Conservation (phyloP, 2,329 filamentous ascomycete species). For the Pseudogymnoascus sp. region DNA sequence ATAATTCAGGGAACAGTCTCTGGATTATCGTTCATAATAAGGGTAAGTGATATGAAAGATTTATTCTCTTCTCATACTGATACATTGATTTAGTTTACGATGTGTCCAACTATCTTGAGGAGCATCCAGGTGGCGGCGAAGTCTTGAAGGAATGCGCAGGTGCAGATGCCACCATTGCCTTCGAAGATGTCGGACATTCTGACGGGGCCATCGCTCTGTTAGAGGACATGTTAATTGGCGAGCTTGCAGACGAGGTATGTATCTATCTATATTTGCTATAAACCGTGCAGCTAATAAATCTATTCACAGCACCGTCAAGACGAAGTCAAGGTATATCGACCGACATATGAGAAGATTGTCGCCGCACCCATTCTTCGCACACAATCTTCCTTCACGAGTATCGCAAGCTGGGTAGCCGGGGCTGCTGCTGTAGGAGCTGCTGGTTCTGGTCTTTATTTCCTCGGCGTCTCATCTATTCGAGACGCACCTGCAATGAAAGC, state of each 20-base stretch:
- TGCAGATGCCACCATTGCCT: slow-evolving; percentile 69
- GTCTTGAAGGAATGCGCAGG: slow-evolving; percentile 70
- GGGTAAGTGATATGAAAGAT: slow-evolving; percentile 29
- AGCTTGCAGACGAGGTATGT: slow-evolving; percentile 47
- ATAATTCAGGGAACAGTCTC: slow-evolving; percentile 39
- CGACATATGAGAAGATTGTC: slow-evolving; percentile 6
- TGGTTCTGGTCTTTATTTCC: not conserved
- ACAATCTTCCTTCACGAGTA: not conserved
- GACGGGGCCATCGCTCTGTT: slow-evolving; percentile 65
- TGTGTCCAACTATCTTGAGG: slow-evolving; percentile 47
- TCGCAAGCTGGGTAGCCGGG: not conserved
- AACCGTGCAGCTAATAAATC: slow-evolving; percentile 9
- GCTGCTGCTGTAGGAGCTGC: not conserved
- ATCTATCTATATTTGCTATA: not conserved
- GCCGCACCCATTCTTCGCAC: not conserved
- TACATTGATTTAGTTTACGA: slow-evolving; percentile 42
- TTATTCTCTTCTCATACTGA: not conserved
- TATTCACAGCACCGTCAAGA: slow-evolving; percentile 4
- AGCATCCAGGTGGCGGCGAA: slow-evolving; percentile 67
- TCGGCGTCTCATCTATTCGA: not conserved
- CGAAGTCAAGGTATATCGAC: slow-evolving; percentile 5
- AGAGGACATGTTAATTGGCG: slow-evolving; percentile 46
- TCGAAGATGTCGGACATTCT: slow-evolving; percentile 78
- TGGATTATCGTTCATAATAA: slow-evolving; percentile 51
- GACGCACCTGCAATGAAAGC: not conserved